Evolutionary conservation across 2,329 filamentous ascomycete species (phyloP), one percentile per base, ranked within the genome.

Genomic region (Davidsoniella neocaledoniae): DNA sequence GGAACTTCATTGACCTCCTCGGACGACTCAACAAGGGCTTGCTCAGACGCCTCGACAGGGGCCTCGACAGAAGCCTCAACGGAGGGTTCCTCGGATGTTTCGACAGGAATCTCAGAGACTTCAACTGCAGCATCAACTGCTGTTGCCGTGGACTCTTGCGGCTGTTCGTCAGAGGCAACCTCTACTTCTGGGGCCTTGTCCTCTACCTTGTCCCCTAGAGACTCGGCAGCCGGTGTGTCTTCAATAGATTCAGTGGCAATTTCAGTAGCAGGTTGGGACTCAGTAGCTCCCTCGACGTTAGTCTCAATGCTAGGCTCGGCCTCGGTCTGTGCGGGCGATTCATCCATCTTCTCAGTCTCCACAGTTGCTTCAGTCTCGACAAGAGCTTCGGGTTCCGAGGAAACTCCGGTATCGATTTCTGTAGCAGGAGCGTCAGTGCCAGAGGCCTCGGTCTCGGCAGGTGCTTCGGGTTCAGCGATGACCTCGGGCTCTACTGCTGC

Each of bases 161-260:
- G 5, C 10, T 8, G 26, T 8, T 53, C 9, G 5, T 37, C 44
- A 46, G 33, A 17, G 3, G 19, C 16, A 37, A 33, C 29, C 8
- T 21, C n/a, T 5, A 33, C 6, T 55, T 65, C 66, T 50, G 59
- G 63, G 57, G 68, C 62, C 29, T 61, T 60, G 42, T 62, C 60
- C 47, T 61, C n/a, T n/a, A n/a, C n/a, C n/a, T n/a, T n/a, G n/a
- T n/a, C n/a, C n/a, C n/a, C 62, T 9, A 50, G 46, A n/a, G 50
- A 9, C 41, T 56, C 52, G 39, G 36, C 2, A 25, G 37, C 5
- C 7, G 10, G 19, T 5, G 46, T 33, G 9, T 53, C 37, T 25
- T 55, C 48, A 5, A 36, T 16, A 33, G 49, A 23, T 40, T 26
- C 33, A 9, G 19, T 25, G 6, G 40, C n/a, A 25, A 45, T 40